A percentile compares a stretch with the other conserved stretches of the same genome.
These are phyloP conservation scores for Hemisphaericaspora nanyangensis DNA, from an alignment of 805 yeast genomes.

Conservation along the genomic window DNA sequence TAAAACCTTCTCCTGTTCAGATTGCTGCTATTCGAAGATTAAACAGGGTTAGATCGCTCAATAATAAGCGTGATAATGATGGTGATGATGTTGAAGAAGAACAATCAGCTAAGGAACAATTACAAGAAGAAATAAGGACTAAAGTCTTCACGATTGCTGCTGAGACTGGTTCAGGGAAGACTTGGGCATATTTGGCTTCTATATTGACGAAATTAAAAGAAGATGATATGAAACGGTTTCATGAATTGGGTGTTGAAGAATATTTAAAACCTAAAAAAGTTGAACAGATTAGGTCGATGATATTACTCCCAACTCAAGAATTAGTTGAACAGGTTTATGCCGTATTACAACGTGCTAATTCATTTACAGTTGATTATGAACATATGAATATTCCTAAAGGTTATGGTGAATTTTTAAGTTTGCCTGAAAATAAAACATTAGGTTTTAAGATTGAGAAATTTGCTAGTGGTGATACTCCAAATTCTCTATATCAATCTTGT, in stretches of 20 bases:
- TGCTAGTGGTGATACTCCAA: conserved; percentile 58
- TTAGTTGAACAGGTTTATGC: conserved; percentile 73
- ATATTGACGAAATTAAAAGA: conserved; percentile 64
- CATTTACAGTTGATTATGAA: conserved; percentile 17
- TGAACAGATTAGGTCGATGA: conserved; percentile 56
- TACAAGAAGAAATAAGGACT: conserved; percentile 29
- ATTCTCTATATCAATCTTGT: conserved; percentile 45
- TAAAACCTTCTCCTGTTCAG: conserved; percentile 79
- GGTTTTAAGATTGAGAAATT: conserved; percentile 51
- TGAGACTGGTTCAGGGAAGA: conserved; percentile 96
- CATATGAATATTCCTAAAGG: conserved; percentile 15
- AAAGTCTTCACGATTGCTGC: conserved; percentile 82
- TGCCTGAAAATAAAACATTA: conserved; percentile 25
- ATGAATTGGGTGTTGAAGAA: conserved; percentile 9
- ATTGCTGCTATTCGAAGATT: conserved; percentile 62
- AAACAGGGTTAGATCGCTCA: conserved; percentile 35
- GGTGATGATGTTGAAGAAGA: conserved; percentile 24
- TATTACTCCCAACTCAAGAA: conserved; percentile 89
- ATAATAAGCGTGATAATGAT: conserved; percentile 19
- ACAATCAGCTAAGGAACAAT: conserved; percentile 30
- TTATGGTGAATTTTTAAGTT: conserved; percentile 19
- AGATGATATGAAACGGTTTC: conserved; percentile 38
- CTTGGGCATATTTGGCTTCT: conserved; percentile 86
- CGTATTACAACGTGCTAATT: conserved; percentile 33
- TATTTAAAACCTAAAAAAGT: conserved; percentile 22